Conservation (phyloP, 169 alveolate genomes). For the Plasmodium coatneyi region DNA sequence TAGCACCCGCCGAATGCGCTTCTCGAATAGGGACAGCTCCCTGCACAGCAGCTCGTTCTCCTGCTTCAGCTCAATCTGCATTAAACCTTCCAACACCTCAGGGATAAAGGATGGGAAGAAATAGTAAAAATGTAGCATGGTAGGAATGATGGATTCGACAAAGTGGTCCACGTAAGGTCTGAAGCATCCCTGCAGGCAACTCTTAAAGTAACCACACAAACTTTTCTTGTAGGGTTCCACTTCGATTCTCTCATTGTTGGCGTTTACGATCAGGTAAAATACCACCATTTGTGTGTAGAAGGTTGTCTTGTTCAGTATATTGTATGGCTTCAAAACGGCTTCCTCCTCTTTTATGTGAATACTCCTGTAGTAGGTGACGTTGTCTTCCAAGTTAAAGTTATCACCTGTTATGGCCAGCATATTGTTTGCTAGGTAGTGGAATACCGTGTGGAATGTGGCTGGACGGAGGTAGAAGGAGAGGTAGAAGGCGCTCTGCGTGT, state of each 20-base stretch:
- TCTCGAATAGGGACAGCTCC: not conserved
- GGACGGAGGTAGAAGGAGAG: constrained; percentile 53
- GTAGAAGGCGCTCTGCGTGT: constrained; percentile 44
- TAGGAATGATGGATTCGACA: constrained; percentile 5
- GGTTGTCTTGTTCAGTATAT: constrained; percentile 29
- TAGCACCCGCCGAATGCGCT: constrained; percentile 8
- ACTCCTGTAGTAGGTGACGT: constrained; percentile 29
- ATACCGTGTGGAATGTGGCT: constrained; percentile 13
- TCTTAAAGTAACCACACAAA: not conserved
- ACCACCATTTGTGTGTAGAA: constrained; percentile 63
- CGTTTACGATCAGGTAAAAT: constrained; percentile 41
- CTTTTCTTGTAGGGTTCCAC: not conserved
- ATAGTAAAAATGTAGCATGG: constrained; percentile 40
- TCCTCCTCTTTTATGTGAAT: constrained; percentile 11
- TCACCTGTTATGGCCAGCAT: constrained; percentile 33
- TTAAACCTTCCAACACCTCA: not conserved
- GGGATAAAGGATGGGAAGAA: constrained; percentile 66
- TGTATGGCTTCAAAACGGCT: constrained; percentile 28
- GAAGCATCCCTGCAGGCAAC: constrained; percentile 10
- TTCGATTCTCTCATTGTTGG: constrained; percentile 23
- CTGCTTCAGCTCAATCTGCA: not conserved
- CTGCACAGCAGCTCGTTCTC: not conserved
- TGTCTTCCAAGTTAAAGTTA: constrained; percentile 38
- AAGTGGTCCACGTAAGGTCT: constrained; percentile 24
- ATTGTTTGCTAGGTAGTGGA: constrained; percentile 35